A percentile compares a stretch with the other conserved stretches of the same genome.
Evolutionary conservation across 2,329 filamentous ascomycete species (phyloP).

Genomic region (Aspergillus proliferans): DNA sequence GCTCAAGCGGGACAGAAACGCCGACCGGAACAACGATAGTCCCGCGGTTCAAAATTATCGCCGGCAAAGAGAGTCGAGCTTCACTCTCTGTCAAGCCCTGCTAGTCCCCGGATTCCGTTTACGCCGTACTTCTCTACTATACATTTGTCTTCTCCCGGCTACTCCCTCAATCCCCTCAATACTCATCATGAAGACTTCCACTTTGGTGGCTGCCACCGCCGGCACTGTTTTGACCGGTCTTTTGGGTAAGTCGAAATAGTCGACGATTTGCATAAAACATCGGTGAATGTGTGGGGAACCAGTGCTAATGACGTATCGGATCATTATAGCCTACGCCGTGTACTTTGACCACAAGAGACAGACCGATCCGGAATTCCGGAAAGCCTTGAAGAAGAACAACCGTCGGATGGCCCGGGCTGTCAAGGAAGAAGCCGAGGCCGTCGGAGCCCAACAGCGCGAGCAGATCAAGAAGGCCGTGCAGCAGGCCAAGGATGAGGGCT

Average conservation of each 20-base stretch:
- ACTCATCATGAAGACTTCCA: constrained; percentile 49
- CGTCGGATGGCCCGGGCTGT: constrained; percentile 41
- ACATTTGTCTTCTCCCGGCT: neutral
- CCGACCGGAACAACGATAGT: constrained; percentile 35
- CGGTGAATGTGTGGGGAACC: neutral
- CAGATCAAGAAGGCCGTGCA: constrained; percentile 70
- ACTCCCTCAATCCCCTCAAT: neutral
- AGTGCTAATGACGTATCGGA: constrained; percentile 5
- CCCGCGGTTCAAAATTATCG: constrained; percentile 28
- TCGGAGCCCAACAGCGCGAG: constrained; percentile 48
- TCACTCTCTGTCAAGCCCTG: constrained; percentile 1
- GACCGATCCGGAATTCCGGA: constrained; percentile 58
- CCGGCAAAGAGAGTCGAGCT: constrained; percentile 6
- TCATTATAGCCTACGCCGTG: constrained; percentile 52
- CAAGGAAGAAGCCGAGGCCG: constrained; percentile 43
- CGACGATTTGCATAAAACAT: constrained; percentile 1
- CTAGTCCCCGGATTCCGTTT: neutral
- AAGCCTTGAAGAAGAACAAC: constrained; percentile 48
- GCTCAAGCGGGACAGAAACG: constrained; percentile 25
- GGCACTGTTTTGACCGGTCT: constrained; percentile 55
- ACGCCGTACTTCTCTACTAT: constrained; percentile 3
- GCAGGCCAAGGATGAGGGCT: constrained; percentile 81
- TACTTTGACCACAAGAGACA: constrained; percentile 63
- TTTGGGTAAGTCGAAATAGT: constrained; percentile 38
- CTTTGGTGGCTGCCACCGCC: constrained; percentile 52